Evolutionary conservation across 768 basidiomycete species (phyloP), one percentile per base, ranked within the genome.

Genomic region (Mrakia frigida): DNA sequence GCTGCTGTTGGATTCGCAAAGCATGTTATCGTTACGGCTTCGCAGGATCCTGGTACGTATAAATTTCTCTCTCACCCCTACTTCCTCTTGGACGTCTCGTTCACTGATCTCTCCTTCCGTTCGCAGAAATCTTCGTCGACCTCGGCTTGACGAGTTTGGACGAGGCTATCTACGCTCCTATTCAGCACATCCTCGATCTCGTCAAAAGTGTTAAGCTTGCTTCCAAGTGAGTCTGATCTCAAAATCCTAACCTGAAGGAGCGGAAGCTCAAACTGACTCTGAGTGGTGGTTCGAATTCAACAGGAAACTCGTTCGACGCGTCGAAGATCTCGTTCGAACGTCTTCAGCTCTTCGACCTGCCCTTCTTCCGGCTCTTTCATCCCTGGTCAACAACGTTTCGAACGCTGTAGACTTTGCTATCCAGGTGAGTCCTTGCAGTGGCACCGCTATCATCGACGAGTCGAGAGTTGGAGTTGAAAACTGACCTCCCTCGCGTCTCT

Each of bases 361-460:
- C 16, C 41, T 81, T 7, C 79, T 81, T 3, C 65, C 74, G 1
- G 79, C 80, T 39, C 78, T 84, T 13, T 78, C 76, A 11, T 79
- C 81, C 68, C 78, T 83, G 7, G 79, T 79, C 11, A 65, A 72
- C 10, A 80, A 82, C 39, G 89, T 93, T 0, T 89, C 90, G 1
- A 92, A 92, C 77, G 87, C 94, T 14, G 90, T 94, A 79, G 93
- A 95, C 83, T 92, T 96, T 82, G 93, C 93, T 81, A 92, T 97
- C 74, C 91, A 92, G 73, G 93, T 93, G 77, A 73, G 89, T 74
- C 72, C 21, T 7, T 82, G 13, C 0, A 46, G n/a, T n/a, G n/a
- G n/a, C n/a, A n/a, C n/a, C n/a, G n/a, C n/a, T n/a, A n/a, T n/a
- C n/a, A n/a, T n/a, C n/a, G n/a, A n/a, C n/a, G 46, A 6, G 60